Conservation (phyloP, 805 yeast species). For the Monosporozyma solicola region DNA sequence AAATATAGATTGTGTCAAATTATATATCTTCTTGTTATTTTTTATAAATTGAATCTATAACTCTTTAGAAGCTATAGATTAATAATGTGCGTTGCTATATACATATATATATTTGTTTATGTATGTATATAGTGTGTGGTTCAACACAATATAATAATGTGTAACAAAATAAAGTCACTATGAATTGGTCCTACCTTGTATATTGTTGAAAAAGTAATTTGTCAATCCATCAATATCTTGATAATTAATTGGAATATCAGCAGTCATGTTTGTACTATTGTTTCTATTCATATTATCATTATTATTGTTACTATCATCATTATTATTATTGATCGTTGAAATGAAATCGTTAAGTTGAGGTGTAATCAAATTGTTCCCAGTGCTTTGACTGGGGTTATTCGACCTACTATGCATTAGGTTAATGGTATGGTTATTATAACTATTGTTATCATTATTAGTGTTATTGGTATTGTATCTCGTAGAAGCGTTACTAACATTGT, state of each 20-base stretch:
- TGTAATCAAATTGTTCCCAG: not conserved
- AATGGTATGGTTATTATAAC: not conserved
- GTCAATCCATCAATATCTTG: slow-evolving; percentile 1
- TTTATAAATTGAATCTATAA: not conserved
- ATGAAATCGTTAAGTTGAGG: not conserved
- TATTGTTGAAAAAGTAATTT: not conserved
- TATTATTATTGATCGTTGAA: not conserved
- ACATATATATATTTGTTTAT: not conserved
- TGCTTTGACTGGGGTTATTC: not conserved
- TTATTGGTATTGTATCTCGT: not conserved
- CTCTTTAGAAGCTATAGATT: not conserved
- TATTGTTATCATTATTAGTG: not conserved
- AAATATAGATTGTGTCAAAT: not conserved
- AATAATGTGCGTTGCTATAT: not conserved
- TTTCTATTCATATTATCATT: not conserved
- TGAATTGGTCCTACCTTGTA: not conserved
- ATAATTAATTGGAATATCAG: not conserved
- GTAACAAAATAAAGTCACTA: not conserved
- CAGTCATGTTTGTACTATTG: not conserved
- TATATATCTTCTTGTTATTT: not conserved
- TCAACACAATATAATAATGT: not conserved
- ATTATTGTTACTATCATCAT: not conserved
- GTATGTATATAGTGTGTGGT: not conserved
- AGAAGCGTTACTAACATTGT: not conserved
- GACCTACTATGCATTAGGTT: not conserved